phyloP scores from a whole-genome alignment of 352 stramenopile genomes.

The Globisporangium uncinulatum region DNA sequence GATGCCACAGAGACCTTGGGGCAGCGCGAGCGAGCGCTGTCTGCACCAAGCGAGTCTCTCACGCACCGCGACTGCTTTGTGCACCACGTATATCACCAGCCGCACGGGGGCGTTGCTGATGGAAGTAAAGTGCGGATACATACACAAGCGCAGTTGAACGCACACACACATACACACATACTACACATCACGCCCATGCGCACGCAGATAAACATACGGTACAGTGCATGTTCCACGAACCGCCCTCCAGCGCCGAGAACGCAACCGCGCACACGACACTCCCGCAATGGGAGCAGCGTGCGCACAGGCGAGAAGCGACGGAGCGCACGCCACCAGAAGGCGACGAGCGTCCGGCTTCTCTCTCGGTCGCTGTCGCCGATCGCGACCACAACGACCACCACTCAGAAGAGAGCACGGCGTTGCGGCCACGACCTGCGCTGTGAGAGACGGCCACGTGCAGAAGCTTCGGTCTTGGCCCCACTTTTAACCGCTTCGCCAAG shows the following conservation, averaged over 20 bases:
- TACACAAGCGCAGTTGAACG: conserved; percentile 20
- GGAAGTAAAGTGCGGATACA: conserved; percentile 66
- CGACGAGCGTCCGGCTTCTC: conserved; percentile 8
- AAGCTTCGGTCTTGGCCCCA: conserved; percentile 49
- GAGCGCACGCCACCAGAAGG: neutral
- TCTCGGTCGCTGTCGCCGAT: conserved; percentile 16
- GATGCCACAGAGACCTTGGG: conserved; percentile 22
- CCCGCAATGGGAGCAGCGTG: conserved; percentile 42
- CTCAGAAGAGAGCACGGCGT: conserved; percentile 19
- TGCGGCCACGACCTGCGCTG: conserved; percentile 1
- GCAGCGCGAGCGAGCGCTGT: conserved; percentile 16
- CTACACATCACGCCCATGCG: neutral
- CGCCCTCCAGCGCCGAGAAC: conserved; percentile 37
- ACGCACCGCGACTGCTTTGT: conserved; percentile 44
- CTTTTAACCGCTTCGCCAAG: conserved; percentile 70
- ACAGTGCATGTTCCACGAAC: conserved; percentile 23
- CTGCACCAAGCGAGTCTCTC: conserved; percentile 21
- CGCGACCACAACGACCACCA: conserved; percentile 7
- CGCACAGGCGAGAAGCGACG: conserved; percentile 25
- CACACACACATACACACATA: conserved; percentile 2
- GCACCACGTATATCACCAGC: conserved; percentile 81
- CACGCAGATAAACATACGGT: neutral
- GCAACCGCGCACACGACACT: conserved; percentile 22
- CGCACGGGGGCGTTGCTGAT: conserved; percentile 34
- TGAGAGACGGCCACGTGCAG: conserved; percentile 19